Percentiles rank a stretch among this genome's conserved stretches.
These are phyloP conservation scores for Tripterygium wilfordii DNA, from an alignment of 177 flowering plant species.

Conservation along the genomic window DNA sequence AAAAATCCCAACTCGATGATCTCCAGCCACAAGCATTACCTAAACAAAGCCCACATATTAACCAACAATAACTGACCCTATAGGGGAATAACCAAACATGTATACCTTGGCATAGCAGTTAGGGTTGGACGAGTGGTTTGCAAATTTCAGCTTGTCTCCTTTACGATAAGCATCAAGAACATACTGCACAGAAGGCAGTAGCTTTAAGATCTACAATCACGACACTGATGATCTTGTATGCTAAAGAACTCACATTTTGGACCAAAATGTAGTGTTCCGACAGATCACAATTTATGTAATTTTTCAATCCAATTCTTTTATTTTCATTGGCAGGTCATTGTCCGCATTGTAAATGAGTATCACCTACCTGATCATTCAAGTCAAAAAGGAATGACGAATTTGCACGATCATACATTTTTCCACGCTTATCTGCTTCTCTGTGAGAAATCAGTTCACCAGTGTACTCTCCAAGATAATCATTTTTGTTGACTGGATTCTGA, in stretches of 20 bases:
- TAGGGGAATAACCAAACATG: background rate
- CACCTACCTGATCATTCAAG: slow-evolving; percentile 87
- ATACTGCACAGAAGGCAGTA: slow-evolving; percentile 39
- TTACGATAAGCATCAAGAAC: slow-evolving; percentile 98
- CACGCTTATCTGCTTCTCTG: slow-evolving; percentile 95
- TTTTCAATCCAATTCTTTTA: no score
- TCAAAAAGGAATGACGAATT: slow-evolving; percentile 95
- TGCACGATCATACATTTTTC: slow-evolving; percentile 91
- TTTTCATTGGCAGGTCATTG: no score
- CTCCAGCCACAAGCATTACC: slow-evolving; percentile 98
- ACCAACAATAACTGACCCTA: background rate
- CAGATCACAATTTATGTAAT: no score
- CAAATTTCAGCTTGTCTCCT: slow-evolving; percentile 98
- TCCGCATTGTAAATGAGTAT: no score
- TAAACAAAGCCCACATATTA: slow-evolving; percentile 21
- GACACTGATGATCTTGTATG: background rate
- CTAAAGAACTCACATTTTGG: background rate
- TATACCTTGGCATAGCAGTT: slow-evolving; percentile 93
- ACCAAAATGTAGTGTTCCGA: background rate
- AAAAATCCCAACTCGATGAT: slow-evolving; percentile 97
- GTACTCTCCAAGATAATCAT: slow-evolving; percentile 98
- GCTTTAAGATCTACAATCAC: slow-evolving; percentile 7
- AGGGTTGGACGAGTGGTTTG: slow-evolving; percentile 94
- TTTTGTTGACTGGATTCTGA: slow-evolving; percentile 83
- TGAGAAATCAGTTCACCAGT: slow-evolving; percentile 96